Conservation (phyloP, 148 eudicot genomes). For the Suaeda aralocaspica region DNA sequence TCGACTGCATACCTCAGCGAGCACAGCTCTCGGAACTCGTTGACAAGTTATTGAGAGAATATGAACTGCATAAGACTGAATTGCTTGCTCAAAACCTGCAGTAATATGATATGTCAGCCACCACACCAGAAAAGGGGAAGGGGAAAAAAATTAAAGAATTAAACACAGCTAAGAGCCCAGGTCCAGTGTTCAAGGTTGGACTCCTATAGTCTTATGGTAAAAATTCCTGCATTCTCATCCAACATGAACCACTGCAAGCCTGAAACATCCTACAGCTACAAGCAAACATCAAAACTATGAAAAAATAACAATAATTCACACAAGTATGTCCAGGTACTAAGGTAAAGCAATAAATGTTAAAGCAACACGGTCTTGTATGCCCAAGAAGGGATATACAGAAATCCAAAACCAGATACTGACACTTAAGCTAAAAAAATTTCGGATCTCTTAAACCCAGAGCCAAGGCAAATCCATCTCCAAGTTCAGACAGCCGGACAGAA, state of each 20-base stretch:
- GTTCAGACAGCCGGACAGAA: too few species aligned
- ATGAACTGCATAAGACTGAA: constrained; percentile 85
- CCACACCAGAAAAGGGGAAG: not conserved
- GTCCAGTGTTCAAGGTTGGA: not conserved
- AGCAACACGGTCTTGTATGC: too few species aligned
- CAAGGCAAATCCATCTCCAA: not conserved
- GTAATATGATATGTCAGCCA: constrained; percentile 11
- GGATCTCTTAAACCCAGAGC: not conserved
- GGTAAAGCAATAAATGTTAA: not conserved
- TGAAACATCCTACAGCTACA: not conserved
- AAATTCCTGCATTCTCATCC: not conserved
- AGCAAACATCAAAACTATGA: not conserved
- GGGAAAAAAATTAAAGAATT: not conserved
- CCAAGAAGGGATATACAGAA: not conserved
- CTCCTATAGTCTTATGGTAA: not conserved
- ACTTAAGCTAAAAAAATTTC: not conserved
- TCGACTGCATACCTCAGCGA: constrained; percentile 70
- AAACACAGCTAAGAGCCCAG: not conserved
- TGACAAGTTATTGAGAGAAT: constrained; percentile 80
- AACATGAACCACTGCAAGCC: not conserved
- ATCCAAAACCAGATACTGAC: not conserved
- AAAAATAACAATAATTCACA: not conserved
- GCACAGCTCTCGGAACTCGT: constrained; percentile 66
- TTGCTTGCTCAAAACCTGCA: constrained; percentile 94
- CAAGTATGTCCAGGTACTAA: not conserved